These are phyloP conservation scores for Oryza punctata DNA, from an alignment of 176 grass and related monocot species.

Conservation along the genomic window DNA sequence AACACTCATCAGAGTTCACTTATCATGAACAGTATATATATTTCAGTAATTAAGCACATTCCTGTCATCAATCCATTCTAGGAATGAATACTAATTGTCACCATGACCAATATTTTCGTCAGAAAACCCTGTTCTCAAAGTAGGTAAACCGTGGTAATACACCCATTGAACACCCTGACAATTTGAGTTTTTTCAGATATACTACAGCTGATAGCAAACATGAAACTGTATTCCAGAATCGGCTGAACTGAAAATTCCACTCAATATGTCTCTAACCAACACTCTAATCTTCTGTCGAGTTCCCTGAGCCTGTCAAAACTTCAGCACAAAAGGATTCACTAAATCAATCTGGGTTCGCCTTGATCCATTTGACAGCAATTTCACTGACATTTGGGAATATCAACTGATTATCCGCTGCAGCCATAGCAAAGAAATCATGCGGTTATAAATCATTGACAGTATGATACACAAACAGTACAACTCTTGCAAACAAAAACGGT, in stretches of 20 bases:
- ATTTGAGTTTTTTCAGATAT: no score
- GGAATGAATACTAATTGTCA: not conserved
- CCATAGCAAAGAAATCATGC: not conserved
- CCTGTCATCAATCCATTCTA: not conserved
- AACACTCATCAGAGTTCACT: not conserved
- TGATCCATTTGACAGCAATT: not conserved
- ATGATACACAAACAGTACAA: not conserved
- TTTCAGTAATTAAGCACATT: not conserved
- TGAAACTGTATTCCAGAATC: no score
- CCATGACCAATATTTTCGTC: not conserved
- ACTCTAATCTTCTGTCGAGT: not conserved
- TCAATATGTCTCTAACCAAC: no score
- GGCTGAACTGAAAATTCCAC: not conserved
- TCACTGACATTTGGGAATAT: conserved; percentile 6
- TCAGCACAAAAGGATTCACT: not conserved
- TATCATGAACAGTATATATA: not conserved
- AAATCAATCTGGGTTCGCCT: not conserved
- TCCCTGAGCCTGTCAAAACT: not conserved
- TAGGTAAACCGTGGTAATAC: not conserved
- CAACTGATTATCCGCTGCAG: not conserved
- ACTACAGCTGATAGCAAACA: no score
- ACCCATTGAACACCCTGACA: no score
- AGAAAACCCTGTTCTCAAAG: not conserved
- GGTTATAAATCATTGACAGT: not conserved
- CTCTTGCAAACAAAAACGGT: no score